phyloP scores from a whole-genome alignment of 2,329 filamentous ascomycete species.

The Passalora sequoiae region DNA sequence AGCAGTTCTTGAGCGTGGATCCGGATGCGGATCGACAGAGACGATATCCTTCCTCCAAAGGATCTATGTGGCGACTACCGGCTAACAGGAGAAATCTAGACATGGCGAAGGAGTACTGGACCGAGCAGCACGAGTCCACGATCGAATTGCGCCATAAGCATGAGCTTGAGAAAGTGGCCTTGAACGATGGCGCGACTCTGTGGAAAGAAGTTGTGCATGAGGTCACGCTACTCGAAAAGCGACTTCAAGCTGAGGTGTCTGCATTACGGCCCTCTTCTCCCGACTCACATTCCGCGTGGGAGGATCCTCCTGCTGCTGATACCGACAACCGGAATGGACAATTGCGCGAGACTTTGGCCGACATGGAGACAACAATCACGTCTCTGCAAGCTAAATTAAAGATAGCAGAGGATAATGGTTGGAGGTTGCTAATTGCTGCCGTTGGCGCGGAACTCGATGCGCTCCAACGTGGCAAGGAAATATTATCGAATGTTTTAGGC shows the following conservation, averaged over 20 bases:
- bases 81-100: conserved; percentile 61
- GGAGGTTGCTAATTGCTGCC: conserved; percentile 71
- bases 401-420: conserved; percentile 56
- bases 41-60: conserved; percentile 13
- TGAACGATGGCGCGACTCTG: conserved; percentile 61
- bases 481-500: conserved; percentile 46
- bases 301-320: conserved; percentile 20
- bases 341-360: conserved; percentile 40
- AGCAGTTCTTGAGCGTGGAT: conserved; percentile 47
- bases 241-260: conserved; percentile 54
- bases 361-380: conserved; percentile 54
- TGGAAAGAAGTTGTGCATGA: conserved; percentile 60
- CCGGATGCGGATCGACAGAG: conserved; percentile 12
- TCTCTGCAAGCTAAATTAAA: conserved; percentile 53
- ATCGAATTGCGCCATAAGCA: conserved; percentile 53
- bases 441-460: conserved; percentile 69
- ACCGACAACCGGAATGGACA: conserved; percentile 23
- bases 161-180: conserved; percentile 57
- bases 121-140: conserved; percentile 55
- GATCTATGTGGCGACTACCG: conserved; percentile 48
- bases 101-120: conserved; percentile 69
- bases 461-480: conserved; percentile 55
- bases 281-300: conserved; percentile 27
- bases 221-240: conserved; percentile 61
- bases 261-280: conserved; percentile 20